Conservation (phyloP, 345 rosid species). For the Hibiscus syriacus region DNA sequence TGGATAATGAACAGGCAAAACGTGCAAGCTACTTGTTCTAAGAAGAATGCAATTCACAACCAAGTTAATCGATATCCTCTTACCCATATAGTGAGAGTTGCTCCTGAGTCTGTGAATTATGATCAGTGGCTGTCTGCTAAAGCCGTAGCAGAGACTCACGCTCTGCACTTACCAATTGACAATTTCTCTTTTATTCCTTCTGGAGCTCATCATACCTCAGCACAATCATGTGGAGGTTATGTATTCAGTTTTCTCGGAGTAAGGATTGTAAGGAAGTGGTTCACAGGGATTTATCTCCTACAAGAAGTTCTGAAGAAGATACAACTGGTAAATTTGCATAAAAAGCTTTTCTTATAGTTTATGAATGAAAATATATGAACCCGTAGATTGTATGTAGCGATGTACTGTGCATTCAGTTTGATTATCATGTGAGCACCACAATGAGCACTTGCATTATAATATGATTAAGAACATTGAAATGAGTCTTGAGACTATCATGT, state of each 20-base stretch:
- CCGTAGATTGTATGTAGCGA: too few species aligned
- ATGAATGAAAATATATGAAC: background rate
- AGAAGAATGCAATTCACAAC: constrained; percentile 37
- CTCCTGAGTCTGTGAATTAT: constrained; percentile 35
- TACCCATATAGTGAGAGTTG: constrained; percentile 35
- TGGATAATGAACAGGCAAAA: constrained; percentile 66
- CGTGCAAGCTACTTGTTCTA: constrained; percentile 26
- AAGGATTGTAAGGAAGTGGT: too few species aligned
- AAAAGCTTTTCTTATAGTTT: background rate
- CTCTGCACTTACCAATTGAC: constrained; percentile 30
- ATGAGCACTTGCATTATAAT: too few species aligned
- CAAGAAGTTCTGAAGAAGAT: constrained; percentile 28
- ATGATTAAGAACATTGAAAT: too few species aligned
- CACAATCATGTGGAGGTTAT: constrained; percentile 30
- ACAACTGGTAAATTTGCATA: constrained; percentile 34
- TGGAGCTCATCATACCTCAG: constrained; percentile 20
- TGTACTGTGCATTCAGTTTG: too few species aligned
- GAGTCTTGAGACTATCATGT: too few species aligned
- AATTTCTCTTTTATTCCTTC: constrained; percentile 45
- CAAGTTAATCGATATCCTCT: constrained; percentile 36
- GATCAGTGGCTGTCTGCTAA: constrained; percentile 25
- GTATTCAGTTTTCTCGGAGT: too few species aligned
- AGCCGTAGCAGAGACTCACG: constrained; percentile 31
- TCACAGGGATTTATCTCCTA: too few species aligned
- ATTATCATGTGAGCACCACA: too few species aligned